Percentiles rank a stretch among this genome's conserved stretches.
These are phyloP conservation scores for Hypomyces rosellus DNA, from an alignment of 2,329 filamentous ascomycete species.

Conservation along the genomic window DNA sequence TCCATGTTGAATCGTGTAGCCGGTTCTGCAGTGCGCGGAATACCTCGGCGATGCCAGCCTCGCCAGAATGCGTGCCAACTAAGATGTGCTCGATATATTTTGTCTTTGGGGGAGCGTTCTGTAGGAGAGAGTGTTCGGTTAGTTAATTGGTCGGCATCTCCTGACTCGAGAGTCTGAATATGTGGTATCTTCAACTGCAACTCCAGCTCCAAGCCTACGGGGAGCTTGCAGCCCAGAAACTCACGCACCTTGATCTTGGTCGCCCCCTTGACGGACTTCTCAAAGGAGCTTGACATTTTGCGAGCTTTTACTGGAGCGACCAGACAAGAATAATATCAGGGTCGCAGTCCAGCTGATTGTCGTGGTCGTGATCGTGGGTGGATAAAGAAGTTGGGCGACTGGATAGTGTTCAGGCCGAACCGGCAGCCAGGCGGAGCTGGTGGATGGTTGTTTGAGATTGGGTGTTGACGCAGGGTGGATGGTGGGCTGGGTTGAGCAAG, in stretches of 20 bases:
- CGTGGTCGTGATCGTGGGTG: constrained; percentile 1
- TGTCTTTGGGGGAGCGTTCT: constrained; percentile 94
- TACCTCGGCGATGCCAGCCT: constrained; percentile 90
- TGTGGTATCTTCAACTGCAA: background rate
- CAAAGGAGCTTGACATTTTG: constrained; percentile 78
- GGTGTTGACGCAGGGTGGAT: background rate
- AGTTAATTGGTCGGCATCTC: constrained; percentile 4
- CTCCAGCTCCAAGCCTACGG: background rate
- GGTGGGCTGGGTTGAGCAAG: background rate
- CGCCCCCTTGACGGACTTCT: constrained; percentile 98
- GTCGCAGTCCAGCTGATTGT: constrained; percentile 6
- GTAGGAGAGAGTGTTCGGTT: background rate
- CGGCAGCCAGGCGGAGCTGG: constrained; percentile 12
- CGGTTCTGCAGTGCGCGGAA: constrained; percentile 87
- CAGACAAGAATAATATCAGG: background rate
- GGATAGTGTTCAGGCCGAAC: constrained; percentile 10
- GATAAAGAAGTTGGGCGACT: constrained; percentile 13
- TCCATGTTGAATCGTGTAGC: constrained; percentile 95
- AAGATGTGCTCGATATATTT: constrained; percentile 99
- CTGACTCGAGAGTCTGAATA: background rate
- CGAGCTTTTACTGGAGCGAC: constrained; percentile 13
- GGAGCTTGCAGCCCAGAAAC: too few species aligned
- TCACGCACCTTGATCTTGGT: constrained; percentile 84
- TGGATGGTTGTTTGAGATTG: constrained; percentile 4
- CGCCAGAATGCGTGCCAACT: constrained; percentile 87